Evolutionary conservation across 1,284 basidiomycete genomes (phyloP).

Genomic region (Microbotryum saponariae): DNA sequence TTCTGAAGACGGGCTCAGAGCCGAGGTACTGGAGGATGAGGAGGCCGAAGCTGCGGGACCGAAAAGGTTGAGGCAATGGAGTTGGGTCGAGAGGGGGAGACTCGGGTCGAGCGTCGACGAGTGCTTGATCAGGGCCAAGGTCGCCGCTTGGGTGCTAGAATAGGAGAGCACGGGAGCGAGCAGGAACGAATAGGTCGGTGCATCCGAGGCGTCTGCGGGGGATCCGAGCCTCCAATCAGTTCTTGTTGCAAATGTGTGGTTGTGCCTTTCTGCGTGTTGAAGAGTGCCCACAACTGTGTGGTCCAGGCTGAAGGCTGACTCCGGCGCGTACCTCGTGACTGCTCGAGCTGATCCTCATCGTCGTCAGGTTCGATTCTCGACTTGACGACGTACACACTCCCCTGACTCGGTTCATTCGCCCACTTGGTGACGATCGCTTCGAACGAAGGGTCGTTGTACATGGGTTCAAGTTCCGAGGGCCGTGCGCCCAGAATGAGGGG

Average conservation of each 20-base stretch:
- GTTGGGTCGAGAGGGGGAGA: conserved; percentile 69
- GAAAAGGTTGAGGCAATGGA: conserved; percentile 88
- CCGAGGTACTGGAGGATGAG: conserved; percentile 34
- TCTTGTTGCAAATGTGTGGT: too few relatives aligned
- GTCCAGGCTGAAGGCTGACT: background rate
- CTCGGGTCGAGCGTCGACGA: conserved; percentile 71
- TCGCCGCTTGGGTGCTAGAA: conserved; percentile 69
- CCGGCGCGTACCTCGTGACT: conserved; percentile 42
- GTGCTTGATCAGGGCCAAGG: conserved; percentile 90
- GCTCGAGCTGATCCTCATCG: conserved; percentile 6
- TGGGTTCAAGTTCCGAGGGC: conserved; percentile 54
- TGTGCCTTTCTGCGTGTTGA: too few relatives aligned
- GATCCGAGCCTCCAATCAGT: background rate
- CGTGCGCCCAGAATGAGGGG: conserved; percentile 64
- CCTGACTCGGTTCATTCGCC: conserved; percentile 51
- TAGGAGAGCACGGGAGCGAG: conserved; percentile 69
- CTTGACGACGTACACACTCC: conserved; percentile 71
- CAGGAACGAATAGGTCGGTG: conserved; percentile 49
- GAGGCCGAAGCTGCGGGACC: conserved; percentile 61
- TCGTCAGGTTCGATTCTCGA: conserved; percentile 59
- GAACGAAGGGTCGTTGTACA: conserved; percentile 59
- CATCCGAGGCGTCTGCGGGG: background rate
- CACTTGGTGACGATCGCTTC: conserved; percentile 64
- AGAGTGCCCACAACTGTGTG: background rate
- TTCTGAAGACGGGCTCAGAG: conserved; percentile 12